phyloP scores from a whole-genome alignment of 169 alveolate species.

The Fabrea salina region DNA sequence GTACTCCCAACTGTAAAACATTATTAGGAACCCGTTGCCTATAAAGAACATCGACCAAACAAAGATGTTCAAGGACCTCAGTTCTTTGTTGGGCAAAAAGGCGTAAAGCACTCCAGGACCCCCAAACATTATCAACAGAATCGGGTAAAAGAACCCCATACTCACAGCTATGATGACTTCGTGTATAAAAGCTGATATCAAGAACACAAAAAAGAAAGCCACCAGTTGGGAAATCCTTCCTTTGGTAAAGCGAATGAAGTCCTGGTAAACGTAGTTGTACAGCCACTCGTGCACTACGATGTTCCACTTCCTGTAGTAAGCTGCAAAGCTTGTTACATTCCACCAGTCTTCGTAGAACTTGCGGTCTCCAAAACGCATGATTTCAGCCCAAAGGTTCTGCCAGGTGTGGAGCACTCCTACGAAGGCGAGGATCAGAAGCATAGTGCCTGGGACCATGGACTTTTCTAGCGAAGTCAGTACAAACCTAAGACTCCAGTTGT shows the following conservation, averaged over 20 bases:
- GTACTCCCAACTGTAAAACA: constrained; percentile 30
- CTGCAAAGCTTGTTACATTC: constrained; percentile 60
- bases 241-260: constrained; percentile 51
- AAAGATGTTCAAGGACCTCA: constrained; percentile 22
- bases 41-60: constrained; percentile 33
- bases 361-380: constrained; percentile 62
- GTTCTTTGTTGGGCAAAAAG: background rate
- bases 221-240: constrained; percentile 42
- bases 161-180: constrained; percentile 61
- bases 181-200: constrained; percentile 60
- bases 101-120: constrained; percentile 73
- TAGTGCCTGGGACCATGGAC: constrained; percentile 48
- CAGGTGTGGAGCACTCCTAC: constrained; percentile 67
- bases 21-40: constrained; percentile 4
- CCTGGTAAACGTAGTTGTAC: constrained; percentile 61
- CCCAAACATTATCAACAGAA: constrained; percentile 58
- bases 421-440: constrained; percentile 52
- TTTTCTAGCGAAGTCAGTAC: constrained; percentile 7
- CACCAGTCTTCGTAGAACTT: constrained; percentile 74
- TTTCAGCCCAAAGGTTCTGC: constrained; percentile 66
- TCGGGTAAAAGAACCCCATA: constrained; percentile 63
- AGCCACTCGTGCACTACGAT: constrained; percentile 72
- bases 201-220: constrained; percentile 46
- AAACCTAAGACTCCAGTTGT: background rate
- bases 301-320: constrained; percentile 71